Conservation (phyloP, 1,284 basidiomycete genomes). For the Quambalaria eucalypti region DNA sequence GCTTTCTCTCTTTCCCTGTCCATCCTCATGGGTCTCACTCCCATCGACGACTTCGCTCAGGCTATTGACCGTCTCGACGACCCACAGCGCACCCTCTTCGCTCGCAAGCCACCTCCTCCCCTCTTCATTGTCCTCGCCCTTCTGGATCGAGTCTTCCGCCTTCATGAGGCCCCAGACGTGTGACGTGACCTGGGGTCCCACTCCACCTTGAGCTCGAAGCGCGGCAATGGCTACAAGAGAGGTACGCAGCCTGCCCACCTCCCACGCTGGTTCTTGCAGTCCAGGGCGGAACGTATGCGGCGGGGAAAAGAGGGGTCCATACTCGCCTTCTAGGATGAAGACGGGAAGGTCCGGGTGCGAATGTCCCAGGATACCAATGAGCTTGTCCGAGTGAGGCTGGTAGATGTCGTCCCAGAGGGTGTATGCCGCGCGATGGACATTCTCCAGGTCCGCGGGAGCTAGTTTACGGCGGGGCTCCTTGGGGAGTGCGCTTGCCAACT, state of each 20-base stretch:
- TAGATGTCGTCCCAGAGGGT: constrained; percentile 77
- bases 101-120: constrained; percentile 69
- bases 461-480: constrained; percentile 30
- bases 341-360: constrained; percentile 60
- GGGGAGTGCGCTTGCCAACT: constrained; percentile 29
- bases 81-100: constrained; percentile 87
- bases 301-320: constrained; percentile 73
- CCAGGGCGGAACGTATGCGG: constrained; percentile 53
- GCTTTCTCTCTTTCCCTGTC: background rate
- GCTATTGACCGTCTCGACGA: constrained; percentile 70
- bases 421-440: constrained; percentile 29
- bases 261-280: constrained; percentile 33
- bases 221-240: constrained; percentile 84
- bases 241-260: constrained; percentile 75
- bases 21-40: background rate
- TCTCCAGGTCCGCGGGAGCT: constrained; percentile 14
- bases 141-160: constrained; percentile 50
- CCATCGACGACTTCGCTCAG: constrained; percentile 13
- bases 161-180: constrained; percentile 91
- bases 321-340: constrained; percentile 82
- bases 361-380: constrained; percentile 73
- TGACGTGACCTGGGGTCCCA: constrained; percentile 79
- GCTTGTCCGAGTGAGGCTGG: constrained; percentile 75
- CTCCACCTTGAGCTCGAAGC: constrained; percentile 72
- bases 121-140: constrained; percentile 51